Base-by-base conservation (phyloP, 2,329 filamentous ascomycete genomes). In the Microdochium trichocladiopsis region DNA sequence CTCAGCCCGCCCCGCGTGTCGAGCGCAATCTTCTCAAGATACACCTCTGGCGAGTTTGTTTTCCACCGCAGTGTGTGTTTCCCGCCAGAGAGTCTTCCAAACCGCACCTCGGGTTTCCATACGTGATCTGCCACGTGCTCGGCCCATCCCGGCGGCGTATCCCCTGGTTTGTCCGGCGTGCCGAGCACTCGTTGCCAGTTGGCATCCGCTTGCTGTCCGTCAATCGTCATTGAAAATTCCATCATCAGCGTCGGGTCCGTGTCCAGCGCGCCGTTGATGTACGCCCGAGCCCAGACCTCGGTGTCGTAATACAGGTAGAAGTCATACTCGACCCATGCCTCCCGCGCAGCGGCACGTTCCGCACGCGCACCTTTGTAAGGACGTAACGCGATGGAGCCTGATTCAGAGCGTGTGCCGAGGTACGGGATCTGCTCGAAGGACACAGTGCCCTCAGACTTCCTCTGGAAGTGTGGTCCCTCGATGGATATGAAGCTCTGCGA, bases 201-300 rank as follows among this genome's bases (percentile, higher is more conserved):
- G 1, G 58, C 61, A 25, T 71, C 60, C 2, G 66, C 64, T n/a
- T 71, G 67, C 45, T 79, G 73, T 23, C 72, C 67, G 48, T 79
- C 73, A 16, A 82, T 61, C 5, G 72, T 69, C 2, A 79, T 63
- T 4, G 78, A 73, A 55, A 78, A 82, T 4, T 68, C 69, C 61
- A 83, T 74, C 2, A 69, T 72, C 1, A 70, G 66, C 22, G 67
- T 64, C 1, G 78, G 77, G 52, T 79, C 72, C 5, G 75, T 72
- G 57, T 82, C 80, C 4, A 80, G 68, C 0, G 72, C 67, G 50
- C 63, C 66, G 52, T 64, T 69, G 56, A 72, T 67, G 43, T 70
- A 68, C 12, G 71, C 56, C 18, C 64, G 60, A 1, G 69, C 60
- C 2, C 56, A 58, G 1, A 68, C 57, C 2, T 55, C 51, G 2